Evolutionary conservation across 116 monocot genomes (phyloP).

Genomic region (Posidonia oceanica): DNA sequence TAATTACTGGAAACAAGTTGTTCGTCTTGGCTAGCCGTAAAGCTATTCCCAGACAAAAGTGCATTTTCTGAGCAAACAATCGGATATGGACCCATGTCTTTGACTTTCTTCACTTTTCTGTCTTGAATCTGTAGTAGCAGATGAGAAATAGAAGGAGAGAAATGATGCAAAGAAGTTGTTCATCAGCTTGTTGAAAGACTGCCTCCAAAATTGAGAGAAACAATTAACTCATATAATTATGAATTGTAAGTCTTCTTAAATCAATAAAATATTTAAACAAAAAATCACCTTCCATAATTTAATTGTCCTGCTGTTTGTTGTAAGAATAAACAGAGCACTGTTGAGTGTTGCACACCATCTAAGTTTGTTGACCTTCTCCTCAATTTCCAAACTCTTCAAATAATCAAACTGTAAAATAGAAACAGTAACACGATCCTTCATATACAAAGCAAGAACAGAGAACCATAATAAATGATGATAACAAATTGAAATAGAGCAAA

Average conservation of each 20-base stretch:
- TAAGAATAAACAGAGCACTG: conserved; percentile 44
- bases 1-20: conserved; percentile 11
- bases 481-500: not conserved
- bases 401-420: conserved; percentile 50
- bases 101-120: conserved; percentile 34
- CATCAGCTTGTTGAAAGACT: not conserved
- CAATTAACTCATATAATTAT: too few species aligned
- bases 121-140: conserved; percentile 26
- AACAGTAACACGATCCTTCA: conserved; percentile 1
- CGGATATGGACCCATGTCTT: conserved; percentile 16
- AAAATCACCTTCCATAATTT: conserved; percentile 73
- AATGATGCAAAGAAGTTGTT: not conserved
- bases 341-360: conserved; percentile 53
- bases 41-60: conserved; percentile 44
- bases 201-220: too few species aligned
- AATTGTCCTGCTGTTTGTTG: conserved; percentile 58
- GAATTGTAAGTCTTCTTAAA: not conserved
- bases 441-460: not conserved
- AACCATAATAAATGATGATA: not conserved
- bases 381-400: conserved; percentile 52
- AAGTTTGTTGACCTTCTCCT: conserved; percentile 55
- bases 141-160: not conserved
- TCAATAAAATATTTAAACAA: not conserved
- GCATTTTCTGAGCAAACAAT: conserved; percentile 43
- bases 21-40: conserved; percentile 11